Percentiles rank a stretch among this genome's conserved stretches.
These are phyloP conservation scores for sunflower (Helianthus annuus) DNA, from an alignment of 129 eudicot genomes.

Conservation along the genomic window HanXRQr2.0-SUNRISE NC_035449.2:192108141-192108640, in stretches of 20 bases:
- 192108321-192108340: slow-evolving; percentile 40
- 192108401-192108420: background rate
- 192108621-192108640: slow-evolving; percentile 19
- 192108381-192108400: slow-evolving; percentile 50
- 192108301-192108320: slow-evolving; percentile 31
- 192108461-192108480: slow-evolving; percentile 20
- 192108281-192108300: slow-evolving; percentile 41
- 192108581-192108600: slow-evolving; percentile 15
- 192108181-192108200: background rate
- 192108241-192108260: slow-evolving; percentile 44
- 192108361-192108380: slow-evolving; percentile 23
- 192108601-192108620: slow-evolving; percentile 47
- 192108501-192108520: slow-evolving; percentile 23
- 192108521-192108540: slow-evolving; percentile 39
- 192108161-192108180: too few relatives aligned
- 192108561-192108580: slow-evolving; percentile 21
- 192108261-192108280: slow-evolving; percentile 39
- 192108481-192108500: slow-evolving; percentile 24
- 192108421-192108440: background rate
- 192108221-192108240: slow-evolving; percentile 38
- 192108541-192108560: background rate
- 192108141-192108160: too few relatives aligned
- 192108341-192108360: slow-evolving; percentile 19
- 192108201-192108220: slow-evolving; percentile 20
- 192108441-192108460: slow-evolving; percentile 22